Conservation (phyloP, 306 rosid species). For the Rosa chinensis region DNA sequence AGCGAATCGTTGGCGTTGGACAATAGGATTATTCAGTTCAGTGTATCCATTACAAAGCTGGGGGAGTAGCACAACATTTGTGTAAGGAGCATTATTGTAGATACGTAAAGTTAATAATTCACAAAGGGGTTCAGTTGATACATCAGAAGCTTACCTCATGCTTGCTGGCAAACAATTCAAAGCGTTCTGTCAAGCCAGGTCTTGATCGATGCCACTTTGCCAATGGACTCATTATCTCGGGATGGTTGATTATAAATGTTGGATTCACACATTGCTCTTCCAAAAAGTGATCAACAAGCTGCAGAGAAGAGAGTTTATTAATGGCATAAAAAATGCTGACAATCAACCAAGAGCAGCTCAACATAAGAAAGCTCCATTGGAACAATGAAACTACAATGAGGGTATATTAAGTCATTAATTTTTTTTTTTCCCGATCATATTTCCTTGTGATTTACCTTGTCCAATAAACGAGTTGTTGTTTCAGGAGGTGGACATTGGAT, state of each 20-base stretch:
- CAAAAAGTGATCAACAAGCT: constrained; percentile 96
- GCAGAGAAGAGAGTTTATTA: constrained; percentile 20
- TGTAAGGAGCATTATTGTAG: neutral
- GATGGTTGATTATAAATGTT: constrained; percentile 79
- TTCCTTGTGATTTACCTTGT: neutral
- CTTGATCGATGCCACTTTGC: constrained; percentile 90
- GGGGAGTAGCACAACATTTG: constrained; percentile 19
- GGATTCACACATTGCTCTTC: constrained; percentile 87
- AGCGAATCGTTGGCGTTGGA: constrained; percentile 83
- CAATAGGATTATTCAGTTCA: constrained; percentile 89
- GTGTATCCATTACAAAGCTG: constrained; percentile 90
- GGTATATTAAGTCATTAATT: too few species aligned
- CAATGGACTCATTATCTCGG: constrained; percentile 89
- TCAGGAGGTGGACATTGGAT: constrained; percentile 31
- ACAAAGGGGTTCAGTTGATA: neutral
- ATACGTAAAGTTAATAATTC: neutral
- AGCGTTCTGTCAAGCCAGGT: constrained; percentile 85
- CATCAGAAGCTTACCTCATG: constrained; percentile 55
- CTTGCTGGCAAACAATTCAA: constrained; percentile 77
- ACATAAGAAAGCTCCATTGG: too few species aligned
- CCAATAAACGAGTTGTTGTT: constrained; percentile 6
- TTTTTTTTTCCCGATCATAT: too few species aligned
- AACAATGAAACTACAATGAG: too few species aligned
- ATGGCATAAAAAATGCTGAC: neutral
- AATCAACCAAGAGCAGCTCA: neutral